phyloP scores from a whole-genome alignment of 2,329 filamentous ascomycete genomes.

The Xylariaceae sp. region DNA sequence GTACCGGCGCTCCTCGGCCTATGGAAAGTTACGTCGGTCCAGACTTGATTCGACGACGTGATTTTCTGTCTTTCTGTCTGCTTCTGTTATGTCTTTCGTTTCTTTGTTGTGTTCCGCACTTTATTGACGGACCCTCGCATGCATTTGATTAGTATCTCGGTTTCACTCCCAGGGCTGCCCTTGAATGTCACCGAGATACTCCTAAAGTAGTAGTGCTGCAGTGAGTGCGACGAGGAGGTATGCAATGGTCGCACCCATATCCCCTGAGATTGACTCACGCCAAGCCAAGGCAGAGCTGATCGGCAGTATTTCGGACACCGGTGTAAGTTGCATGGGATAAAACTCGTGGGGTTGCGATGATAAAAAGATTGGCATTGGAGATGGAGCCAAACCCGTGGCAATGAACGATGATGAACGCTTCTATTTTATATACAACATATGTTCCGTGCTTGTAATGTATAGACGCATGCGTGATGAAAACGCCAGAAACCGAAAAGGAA shows the following conservation, averaged over 20 bases:
- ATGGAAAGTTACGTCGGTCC: no score
- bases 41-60: no score
- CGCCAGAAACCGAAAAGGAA: not conserved
- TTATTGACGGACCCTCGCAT: slow-evolving; percentile 2
- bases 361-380: slow-evolving; percentile 3
- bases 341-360: not conserved
- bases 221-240: not conserved
- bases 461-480: slow-evolving; percentile 5
- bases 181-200: slow-evolving; percentile 16
- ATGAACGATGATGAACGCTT: slow-evolving; percentile 1
- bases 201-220: not conserved
- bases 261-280: not conserved
- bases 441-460: slow-evolving; percentile 14
- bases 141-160: slow-evolving; percentile 14
- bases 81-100: not conserved
- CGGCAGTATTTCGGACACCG: slow-evolving; percentile 14
- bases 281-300: not conserved
- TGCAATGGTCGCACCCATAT: not conserved
- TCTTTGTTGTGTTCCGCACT: not conserved
- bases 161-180: slow-evolving; percentile 13
- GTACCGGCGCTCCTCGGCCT: no score
- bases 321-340: slow-evolving; percentile 1
- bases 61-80: not conserved
- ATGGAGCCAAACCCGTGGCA: slow-evolving; percentile 4
- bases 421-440: slow-evolving; percentile 6